Evolutionary conservation across 306 rosid species (phyloP).

Genomic region (Malus domestica): DNA sequence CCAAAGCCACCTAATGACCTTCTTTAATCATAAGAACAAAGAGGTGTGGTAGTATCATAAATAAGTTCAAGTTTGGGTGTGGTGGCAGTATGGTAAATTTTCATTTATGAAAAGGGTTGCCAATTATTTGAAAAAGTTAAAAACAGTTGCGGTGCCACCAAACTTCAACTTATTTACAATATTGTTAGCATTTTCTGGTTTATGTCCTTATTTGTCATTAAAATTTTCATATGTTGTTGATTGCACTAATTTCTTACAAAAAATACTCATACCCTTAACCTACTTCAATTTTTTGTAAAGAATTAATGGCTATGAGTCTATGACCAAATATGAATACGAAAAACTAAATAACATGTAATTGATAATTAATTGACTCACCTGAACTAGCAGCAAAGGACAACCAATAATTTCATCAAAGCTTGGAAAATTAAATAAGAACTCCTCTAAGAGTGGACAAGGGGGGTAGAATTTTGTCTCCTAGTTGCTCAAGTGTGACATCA

Average conservation of each 20-base stretch:
- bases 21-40: not conserved
- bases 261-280: too few relatives aligned
- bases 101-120: too few relatives aligned
- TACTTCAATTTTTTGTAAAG: too few relatives aligned
- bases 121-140: too few relatives aligned
- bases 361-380: not conserved
- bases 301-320: too few relatives aligned
- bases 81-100: not conserved
- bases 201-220: not conserved
- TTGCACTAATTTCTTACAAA: not conserved
- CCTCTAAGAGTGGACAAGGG: slow-evolving; percentile 21
- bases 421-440: slow-evolving; percentile 13
- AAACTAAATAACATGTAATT: too few relatives aligned
- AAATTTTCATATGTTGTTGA: not conserved
- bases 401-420: not conserved
- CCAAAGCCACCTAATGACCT: not conserved
- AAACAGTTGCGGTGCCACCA: not conserved
- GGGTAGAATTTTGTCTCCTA: slow-evolving; percentile 3
- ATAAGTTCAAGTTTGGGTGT: not conserved
- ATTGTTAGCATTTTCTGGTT: not conserved
- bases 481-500: slow-evolving; percentile 3
- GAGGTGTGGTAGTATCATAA: too few relatives aligned
- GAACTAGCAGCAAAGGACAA: slow-evolving; percentile 15
- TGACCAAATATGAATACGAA: not conserved
- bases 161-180: not conserved